These are phyloP conservation scores for Diplodia mutila DNA, from an alignment of 2,329 filamentous ascomycete genomes.

Conservation along the genomic window DNA sequence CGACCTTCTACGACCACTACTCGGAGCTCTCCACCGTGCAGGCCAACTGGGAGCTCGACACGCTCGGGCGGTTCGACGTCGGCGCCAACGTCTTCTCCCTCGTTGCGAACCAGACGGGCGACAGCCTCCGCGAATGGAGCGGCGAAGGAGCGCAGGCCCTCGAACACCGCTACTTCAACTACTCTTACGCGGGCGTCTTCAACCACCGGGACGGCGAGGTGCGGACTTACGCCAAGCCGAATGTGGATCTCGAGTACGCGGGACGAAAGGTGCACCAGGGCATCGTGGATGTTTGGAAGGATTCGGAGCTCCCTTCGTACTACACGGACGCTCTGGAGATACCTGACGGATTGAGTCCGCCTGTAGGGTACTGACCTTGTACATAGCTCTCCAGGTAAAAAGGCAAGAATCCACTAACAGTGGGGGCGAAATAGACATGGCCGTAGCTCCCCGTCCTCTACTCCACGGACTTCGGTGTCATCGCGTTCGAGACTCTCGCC, in stretches of 20 bases:
- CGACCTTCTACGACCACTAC: conserved; percentile 59
- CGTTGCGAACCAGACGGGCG: conserved; percentile 43
- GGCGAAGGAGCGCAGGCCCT: conserved; percentile 33
- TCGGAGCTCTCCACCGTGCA: conserved; percentile 50
- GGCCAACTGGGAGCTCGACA: conserved; percentile 51
- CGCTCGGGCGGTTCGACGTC: conserved; percentile 52
- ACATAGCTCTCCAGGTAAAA: not conserved
- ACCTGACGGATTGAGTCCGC: conserved; percentile 40
- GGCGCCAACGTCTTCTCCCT: conserved; percentile 51
- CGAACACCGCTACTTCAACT: conserved; percentile 39
- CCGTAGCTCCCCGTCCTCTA: not conserved
- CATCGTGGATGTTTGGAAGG: conserved; percentile 35
- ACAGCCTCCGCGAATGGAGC: conserved; percentile 31
- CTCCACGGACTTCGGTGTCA: not conserved
- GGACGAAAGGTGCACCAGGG: conserved; percentile 36
- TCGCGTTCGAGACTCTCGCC: not conserved
- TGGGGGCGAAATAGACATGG: conserved; percentile 4
- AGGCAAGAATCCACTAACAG: not conserved
- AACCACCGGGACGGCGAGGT: conserved; percentile 34
- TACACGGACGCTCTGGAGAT: conserved; percentile 40
- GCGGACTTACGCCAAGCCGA: conserved; percentile 38
- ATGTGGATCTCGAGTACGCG: conserved; percentile 33
- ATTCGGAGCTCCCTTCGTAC: conserved; percentile 31
- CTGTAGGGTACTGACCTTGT: conserved; percentile 31
- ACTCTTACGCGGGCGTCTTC: conserved; percentile 38